phyloP scores from a whole-genome alignment of 2,329 filamentous ascomycete genomes.

The Fusarium metavorans region DNA sequence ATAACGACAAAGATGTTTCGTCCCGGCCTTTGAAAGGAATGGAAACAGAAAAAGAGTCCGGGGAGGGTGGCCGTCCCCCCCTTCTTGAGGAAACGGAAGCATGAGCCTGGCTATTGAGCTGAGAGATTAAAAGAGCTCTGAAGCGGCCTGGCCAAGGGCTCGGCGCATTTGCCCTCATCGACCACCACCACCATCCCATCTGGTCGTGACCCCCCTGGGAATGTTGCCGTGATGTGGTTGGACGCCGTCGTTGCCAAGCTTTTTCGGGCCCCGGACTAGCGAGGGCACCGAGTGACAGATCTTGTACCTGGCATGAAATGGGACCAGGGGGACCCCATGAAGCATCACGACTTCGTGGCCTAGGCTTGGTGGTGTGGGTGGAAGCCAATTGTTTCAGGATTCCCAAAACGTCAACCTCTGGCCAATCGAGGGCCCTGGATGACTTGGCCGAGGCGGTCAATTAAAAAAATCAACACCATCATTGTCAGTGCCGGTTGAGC shows the following conservation, averaged over 20 bases:
- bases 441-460: conserved; percentile 14
- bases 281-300: conserved; percentile 31
- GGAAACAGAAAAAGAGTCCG: not conserved
- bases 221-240: conserved; percentile 8
- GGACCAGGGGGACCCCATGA: not conserved
- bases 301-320: conserved; percentile 30
- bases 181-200: conserved; percentile 3
- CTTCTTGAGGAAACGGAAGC: conserved; percentile 5
- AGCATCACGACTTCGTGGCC: conserved; percentile 10
- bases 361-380: conserved; percentile 25
- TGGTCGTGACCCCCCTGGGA: not conserved
- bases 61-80: not conserved
- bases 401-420: conserved; percentile 5
- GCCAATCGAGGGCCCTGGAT: conserved; percentile 25
- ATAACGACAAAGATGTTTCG: conserved; percentile 28
- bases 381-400: conserved; percentile 34
- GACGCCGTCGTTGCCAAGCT: conserved; percentile 23
- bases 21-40: conserved; percentile 36
- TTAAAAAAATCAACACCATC: conserved; percentile 19
- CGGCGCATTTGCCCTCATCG: conserved; percentile 8
- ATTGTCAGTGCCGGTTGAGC: conserved; percentile 15
- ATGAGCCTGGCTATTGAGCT: not conserved
- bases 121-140: conserved; percentile 34
- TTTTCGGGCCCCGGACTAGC: conserved; percentile 11
- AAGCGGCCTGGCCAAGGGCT: conserved; percentile 18